Percentiles rank a stretch among this genome's conserved stretches.
Evolutionary conservation across 169 alveolate species (phyloP).

Genomic region (Cryptosporidium tyzzeri): DNA sequence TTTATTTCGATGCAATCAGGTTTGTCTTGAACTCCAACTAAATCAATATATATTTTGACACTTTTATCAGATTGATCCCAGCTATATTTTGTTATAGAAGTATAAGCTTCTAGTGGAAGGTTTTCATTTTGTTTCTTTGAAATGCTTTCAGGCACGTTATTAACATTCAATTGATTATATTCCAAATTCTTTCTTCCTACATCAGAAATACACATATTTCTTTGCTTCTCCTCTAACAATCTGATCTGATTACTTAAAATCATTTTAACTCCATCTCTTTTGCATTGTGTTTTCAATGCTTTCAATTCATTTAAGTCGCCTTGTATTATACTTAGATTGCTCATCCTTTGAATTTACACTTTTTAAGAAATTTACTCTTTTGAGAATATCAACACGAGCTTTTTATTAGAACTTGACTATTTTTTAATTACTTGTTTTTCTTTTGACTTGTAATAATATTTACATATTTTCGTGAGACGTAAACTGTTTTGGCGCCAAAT

Average conservation of each 20-base stretch:
- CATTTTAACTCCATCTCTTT: constrained; percentile 54
- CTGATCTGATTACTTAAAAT: constrained; percentile 44
- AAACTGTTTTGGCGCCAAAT: constrained; percentile 3
- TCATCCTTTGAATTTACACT: constrained; percentile 3
- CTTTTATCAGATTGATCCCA: constrained; percentile 78
- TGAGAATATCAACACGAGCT: too few species aligned
- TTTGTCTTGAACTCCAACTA: constrained; percentile 33
- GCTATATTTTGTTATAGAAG: constrained; percentile 77
- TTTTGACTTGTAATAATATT: not conserved
- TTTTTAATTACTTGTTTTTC: not conserved
- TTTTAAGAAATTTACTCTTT: too few species aligned
- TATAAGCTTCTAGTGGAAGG: constrained; percentile 72
- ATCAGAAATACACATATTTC: constrained; percentile 66
- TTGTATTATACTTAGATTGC: constrained; percentile 44
- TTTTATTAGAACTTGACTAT: not conserved
- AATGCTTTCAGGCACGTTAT: not conserved
- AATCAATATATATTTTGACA: constrained; percentile 74
- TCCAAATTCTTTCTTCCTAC: constrained; percentile 20
- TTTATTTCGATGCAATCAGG: constrained; percentile 43
- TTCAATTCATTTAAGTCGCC: constrained; percentile 68
- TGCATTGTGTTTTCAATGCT: constrained; percentile 43
- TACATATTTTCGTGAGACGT: constrained; percentile 13
- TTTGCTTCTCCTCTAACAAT: constrained; percentile 39
- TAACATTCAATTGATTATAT: not conserved
- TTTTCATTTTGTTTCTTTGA: not conserved